Conservation (phyloP, 1,284 basidiomycete species). For the Fomitiporia mediterranea region DNA sequence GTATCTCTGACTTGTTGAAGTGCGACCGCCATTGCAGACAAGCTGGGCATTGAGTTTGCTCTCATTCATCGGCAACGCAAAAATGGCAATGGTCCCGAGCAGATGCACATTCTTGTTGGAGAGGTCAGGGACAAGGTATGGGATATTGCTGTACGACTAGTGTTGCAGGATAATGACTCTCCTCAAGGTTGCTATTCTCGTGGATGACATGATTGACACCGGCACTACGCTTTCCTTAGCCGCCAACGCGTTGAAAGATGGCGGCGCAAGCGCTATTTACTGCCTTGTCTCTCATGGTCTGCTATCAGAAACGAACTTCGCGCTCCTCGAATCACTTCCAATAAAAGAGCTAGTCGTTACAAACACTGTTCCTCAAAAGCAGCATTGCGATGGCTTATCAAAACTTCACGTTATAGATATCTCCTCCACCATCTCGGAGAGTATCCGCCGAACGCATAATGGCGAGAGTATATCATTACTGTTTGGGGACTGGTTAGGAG, state of each 20-base stretch:
- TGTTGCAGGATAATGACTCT: neutral
- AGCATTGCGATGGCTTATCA: slow-evolving; percentile 47
- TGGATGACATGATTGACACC: slow-evolving; percentile 99
- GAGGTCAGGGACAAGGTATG: slow-evolving; percentile 87
- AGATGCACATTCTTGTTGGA: slow-evolving; percentile 96
- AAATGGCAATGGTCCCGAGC: slow-evolving; percentile 54
- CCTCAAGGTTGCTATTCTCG: slow-evolving; percentile 78
- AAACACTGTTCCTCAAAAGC: slow-evolving; percentile 72
- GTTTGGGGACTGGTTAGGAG: slow-evolving; percentile 74
- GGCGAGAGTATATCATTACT: slow-evolving; percentile 85
- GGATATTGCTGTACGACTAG: slow-evolving; percentile 14
- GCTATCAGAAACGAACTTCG: slow-evolving; percentile 82
- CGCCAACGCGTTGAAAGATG: slow-evolving; percentile 79
- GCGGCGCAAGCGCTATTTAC: slow-evolving; percentile 85
- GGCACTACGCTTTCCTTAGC: slow-evolving; percentile 87
- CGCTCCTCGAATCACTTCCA: slow-evolving; percentile 71
- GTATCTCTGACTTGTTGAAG: slow-evolving; percentile 37
- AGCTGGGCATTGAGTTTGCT: slow-evolving; percentile 94
- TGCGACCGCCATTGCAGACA: slow-evolving; percentile 92
- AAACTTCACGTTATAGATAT: slow-evolving; percentile 82
- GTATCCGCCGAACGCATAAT: slow-evolving; percentile 94
- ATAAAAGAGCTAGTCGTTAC: slow-evolving; percentile 59
- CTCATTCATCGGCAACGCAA: slow-evolving; percentile 88
- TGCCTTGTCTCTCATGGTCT: slow-evolving; percentile 90
- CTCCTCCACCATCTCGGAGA: slow-evolving; percentile 89